Evolutionary conservation across 2,329 filamentous ascomycete genomes (phyloP), one percentile per base, ranked within the genome.

Genomic region (Colletotrichum noveboracense): DNA sequence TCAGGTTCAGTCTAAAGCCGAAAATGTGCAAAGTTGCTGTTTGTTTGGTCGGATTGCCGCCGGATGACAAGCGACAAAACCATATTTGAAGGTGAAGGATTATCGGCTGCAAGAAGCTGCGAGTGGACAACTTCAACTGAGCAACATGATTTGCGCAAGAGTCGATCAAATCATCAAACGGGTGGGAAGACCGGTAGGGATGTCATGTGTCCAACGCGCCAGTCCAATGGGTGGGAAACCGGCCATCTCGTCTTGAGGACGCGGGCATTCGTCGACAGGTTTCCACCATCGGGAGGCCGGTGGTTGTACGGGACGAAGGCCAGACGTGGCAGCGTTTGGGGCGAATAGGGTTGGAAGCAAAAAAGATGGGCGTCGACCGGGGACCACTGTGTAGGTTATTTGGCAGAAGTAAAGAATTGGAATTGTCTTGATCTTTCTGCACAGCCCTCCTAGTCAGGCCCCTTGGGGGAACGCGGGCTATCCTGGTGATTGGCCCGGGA

Each of bases 241-340:
- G 7, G 64, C 56, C 70, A 58, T 69, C 70, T 73, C 70, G 70
- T 69, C 43, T 69, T 52, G 56, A 58, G 13, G 28, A 55, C 18
- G 58, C 28, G 52, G 24, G 34, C 34, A 69, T 74, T 76, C 65
- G 70, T 65, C 74, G 34, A 69, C 28, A n/a, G 13, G 13, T 38
- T 28, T 28, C 48, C 28, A 65, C 21, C 38, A 58, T 13, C 8
- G 55, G 5, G 43, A 36, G 32, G 13, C 21, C 48, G 56, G 65
- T 5, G 32, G 14, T 24, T 26, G 21, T 13, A 28, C 30, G 32
- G 65, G 74, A 74, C 24, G 70, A 74, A 74, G 36, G 21, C 26
- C 64, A 65, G 32, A 76, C 70, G 61, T 38, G 28, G 34, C 14
- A 65, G 14, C 56, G 74, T 76, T 76, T 76, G 74, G 65, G 74